Conservation (phyloP, 129 eudicot species). For the Chrysanthemum makinoi region DNA sequence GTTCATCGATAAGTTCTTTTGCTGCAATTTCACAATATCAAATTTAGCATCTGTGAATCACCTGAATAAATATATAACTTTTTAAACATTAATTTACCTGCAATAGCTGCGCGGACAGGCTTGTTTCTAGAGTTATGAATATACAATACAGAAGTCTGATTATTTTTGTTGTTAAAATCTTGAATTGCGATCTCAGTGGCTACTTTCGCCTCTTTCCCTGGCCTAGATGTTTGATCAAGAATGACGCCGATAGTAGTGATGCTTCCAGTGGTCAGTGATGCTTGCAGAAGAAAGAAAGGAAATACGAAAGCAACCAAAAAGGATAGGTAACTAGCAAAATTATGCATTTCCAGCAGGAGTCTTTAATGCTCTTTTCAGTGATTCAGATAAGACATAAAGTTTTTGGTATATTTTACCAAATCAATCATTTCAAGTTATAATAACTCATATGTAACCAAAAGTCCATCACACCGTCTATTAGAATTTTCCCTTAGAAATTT, state of each 20-base stretch:
- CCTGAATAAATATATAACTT: background rate
- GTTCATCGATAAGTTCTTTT: constrained; percentile 20
- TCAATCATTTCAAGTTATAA: constrained; percentile 3
- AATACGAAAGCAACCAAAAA: constrained; percentile 13
- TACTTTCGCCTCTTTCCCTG: constrained; percentile 47
- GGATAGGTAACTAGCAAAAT: constrained; percentile 8
- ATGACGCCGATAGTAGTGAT: constrained; percentile 36
- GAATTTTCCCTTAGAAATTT: constrained; percentile 11
- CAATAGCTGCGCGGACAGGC: constrained; percentile 31
- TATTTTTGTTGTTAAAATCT: constrained; percentile 26
- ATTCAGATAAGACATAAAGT: constrained; percentile 8
- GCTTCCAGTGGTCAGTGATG: constrained; percentile 19
- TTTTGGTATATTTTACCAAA: constrained; percentile 11
- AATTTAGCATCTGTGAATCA: background rate
- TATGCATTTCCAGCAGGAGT: constrained; percentile 12
- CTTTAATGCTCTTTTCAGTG: background rate
- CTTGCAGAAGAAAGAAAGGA: constrained; percentile 25
- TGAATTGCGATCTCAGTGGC: constrained; percentile 52
- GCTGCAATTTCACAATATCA: constrained; percentile 18
- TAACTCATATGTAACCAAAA: constrained; percentile 12
- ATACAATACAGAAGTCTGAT: constrained; percentile 20
- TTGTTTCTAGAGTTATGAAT: constrained; percentile 25
- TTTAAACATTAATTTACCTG: constrained; percentile 31
- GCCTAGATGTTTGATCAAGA: constrained; percentile 36
- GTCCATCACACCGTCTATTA: constrained; percentile 12